phyloP scores from a whole-genome alignment of 2,329 filamentous ascomycete species.

The Fusarium sp. region DNA sequence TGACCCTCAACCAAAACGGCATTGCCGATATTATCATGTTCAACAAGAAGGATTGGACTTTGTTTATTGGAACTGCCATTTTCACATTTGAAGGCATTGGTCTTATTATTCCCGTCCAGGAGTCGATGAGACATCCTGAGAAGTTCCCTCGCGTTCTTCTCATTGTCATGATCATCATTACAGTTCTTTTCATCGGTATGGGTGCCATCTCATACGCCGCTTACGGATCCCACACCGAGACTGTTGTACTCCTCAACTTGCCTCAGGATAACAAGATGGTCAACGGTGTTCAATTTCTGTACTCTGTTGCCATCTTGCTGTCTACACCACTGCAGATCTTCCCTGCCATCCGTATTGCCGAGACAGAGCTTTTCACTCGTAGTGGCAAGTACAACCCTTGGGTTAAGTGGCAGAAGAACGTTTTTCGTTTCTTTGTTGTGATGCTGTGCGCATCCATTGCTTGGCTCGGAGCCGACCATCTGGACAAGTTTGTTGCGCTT shows the following conservation, averaged over 20 bases:
- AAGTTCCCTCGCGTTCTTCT: constrained; percentile 92
- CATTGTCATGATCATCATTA: constrained; percentile 94
- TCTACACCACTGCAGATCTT: constrained; percentile 97
- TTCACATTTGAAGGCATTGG: constrained; percentile 99
- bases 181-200: constrained; percentile 88
- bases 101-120: constrained; percentile 97
- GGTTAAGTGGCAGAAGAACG: constrained; percentile 99
- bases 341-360: constrained; percentile 95
- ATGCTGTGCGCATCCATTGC: constrained; percentile 86
- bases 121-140: constrained; percentile 90
- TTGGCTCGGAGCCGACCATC: constrained; percentile 89
- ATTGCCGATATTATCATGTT: constrained; percentile 89
- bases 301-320: constrained; percentile 96
- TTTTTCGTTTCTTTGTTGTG: constrained; percentile 94
- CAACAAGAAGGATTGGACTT: constrained; percentile 91
- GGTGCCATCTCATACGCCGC: constrained; percentile 95
- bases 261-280: constrained; percentile 96
- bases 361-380: constrained; percentile 91
- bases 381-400: constrained; percentile 98
- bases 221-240: constrained; percentile 94
- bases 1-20: constrained; percentile 80
- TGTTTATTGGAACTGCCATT: constrained; percentile 98
- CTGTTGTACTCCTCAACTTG: constrained; percentile 94
- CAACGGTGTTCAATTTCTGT: constrained; percentile 95
- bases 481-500: constrained; percentile 97